Conservation (phyloP, 768 basidiomycete genomes). For the Postia placenta region DNA sequence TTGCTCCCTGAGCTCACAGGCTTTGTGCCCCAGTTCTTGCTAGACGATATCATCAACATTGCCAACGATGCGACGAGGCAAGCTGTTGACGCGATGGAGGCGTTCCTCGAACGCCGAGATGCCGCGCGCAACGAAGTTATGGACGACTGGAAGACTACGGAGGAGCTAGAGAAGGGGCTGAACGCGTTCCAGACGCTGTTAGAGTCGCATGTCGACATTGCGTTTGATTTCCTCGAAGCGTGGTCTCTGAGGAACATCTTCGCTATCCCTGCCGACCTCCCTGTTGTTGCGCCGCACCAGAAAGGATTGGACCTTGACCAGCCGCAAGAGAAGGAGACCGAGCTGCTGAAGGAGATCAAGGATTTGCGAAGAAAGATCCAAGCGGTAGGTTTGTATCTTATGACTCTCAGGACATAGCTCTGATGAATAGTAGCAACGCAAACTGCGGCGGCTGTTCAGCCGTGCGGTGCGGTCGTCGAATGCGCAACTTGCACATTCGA, state of each 20-base stretch:
- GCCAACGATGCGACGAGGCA: conserved; percentile 75
- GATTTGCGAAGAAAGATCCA: conserved; percentile 61
- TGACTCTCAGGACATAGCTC: not conserved
- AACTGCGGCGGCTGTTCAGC: conserved; percentile 49
- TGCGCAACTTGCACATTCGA: conserved; percentile 40
- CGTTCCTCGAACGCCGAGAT: conserved; percentile 69
- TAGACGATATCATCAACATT: conserved; percentile 83
- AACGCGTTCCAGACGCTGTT: conserved; percentile 85
- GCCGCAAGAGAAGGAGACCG: conserved; percentile 39
- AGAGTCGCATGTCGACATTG: conserved; percentile 83
- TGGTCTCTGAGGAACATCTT: conserved; percentile 91
- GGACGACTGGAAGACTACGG: conserved; percentile 50
- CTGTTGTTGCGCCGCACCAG: conserved; percentile 74
- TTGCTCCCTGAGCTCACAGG: conserved; percentile 72
- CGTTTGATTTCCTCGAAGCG: conserved; percentile 87
- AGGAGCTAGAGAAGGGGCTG: conserved; percentile 74
- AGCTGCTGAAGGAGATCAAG: conserved; percentile 62
- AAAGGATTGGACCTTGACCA: conserved; percentile 59
- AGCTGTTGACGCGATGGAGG: conserved; percentile 75
- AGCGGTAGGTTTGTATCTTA: conserved; percentile 42
- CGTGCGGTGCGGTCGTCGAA: conserved; percentile 45
- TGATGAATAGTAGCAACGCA: conserved; percentile 49
- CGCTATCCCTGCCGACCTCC: conserved; percentile 60
- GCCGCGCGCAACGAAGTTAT: conserved; percentile 48
- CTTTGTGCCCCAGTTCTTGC: conserved; percentile 77